Evolutionary conservation across 352 stramenopile genomes (phyloP).

Genomic region (Pythium plurisporium): DNA sequence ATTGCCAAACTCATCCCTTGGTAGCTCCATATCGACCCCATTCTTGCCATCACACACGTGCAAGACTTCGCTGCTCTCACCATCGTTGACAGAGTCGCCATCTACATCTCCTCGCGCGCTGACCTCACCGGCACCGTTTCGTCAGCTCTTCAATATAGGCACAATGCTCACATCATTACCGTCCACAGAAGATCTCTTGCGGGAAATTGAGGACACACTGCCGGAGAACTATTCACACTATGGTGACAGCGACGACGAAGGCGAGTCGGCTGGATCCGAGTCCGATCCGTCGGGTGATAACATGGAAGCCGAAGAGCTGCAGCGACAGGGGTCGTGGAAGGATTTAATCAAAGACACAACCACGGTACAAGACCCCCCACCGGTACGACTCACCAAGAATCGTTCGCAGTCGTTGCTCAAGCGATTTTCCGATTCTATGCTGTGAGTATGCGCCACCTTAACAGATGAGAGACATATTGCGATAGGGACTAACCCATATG

Average conservation of each 20-base stretch:
- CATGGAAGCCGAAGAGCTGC: constrained; percentile 52
- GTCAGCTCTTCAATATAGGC: constrained; percentile 6
- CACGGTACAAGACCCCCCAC: not conserved
- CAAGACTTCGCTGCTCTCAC: not conserved
- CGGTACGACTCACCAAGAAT: constrained; percentile 10
- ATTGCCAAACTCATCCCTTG: not conserved
- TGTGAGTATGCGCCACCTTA: constrained; percentile 13
- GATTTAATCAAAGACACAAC: not conserved
- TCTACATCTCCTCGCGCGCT: not conserved
- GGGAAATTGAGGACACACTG: constrained; percentile 63
- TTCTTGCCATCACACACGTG: constrained; percentile 3
- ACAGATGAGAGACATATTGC: not conserved
- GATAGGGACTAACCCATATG: too few relatives aligned
- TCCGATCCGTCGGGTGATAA: constrained; percentile 71
- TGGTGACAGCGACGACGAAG: constrained; percentile 35
- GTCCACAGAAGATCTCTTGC: constrained; percentile 48
- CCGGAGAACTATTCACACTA: constrained; percentile 32
- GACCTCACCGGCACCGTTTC: not conserved
- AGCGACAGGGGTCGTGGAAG: constrained; percentile 24
- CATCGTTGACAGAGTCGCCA: not conserved
- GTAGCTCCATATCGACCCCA: not conserved
- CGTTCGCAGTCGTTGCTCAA: constrained; percentile 21
- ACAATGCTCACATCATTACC: constrained; percentile 32
- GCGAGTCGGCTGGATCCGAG: constrained; percentile 54
- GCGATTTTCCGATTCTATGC: constrained; percentile 27